phyloP scores from a whole-genome alignment of 768 basidiomycete genomes.

The Boletus barrowsii region DNA sequence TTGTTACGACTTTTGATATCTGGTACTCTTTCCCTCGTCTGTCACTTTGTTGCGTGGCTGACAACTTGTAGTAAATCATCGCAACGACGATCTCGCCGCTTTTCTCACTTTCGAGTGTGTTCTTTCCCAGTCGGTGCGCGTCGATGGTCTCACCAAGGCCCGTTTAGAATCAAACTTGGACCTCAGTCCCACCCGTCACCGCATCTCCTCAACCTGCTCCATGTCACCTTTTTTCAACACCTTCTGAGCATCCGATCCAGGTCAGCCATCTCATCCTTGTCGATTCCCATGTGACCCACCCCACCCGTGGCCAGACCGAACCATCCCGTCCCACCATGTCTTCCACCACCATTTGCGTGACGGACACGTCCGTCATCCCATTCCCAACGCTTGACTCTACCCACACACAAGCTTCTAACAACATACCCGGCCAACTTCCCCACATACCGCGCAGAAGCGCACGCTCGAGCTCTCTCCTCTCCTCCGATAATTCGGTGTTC shows the following conservation, averaged over 20 bases:
- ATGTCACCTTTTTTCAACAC: conserved; percentile 16
- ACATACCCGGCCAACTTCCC: conserved; percentile 60
- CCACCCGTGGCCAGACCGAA: conserved; percentile 1
- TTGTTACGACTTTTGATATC: conserved; percentile 16
- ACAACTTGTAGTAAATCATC: conserved; percentile 20
- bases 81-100: conserved; percentile 5
- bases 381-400: conserved; percentile 23
- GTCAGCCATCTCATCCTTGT: not conserved
- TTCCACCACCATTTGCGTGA: conserved; percentile 23
- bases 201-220: conserved; percentile 5
- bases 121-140: conserved; percentile 1
- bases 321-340: conserved; percentile 12
- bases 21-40: not conserved
- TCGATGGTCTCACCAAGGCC: conserved; percentile 8
- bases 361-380: conserved; percentile 26
- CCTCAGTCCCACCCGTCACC: conserved; percentile 3
- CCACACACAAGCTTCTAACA: conserved; percentile 43
- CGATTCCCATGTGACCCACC: not conserved
- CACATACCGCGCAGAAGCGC: conserved; percentile 53
- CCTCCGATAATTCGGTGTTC: conserved; percentile 13
- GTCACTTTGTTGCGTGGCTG: not conserved
- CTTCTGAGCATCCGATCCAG: conserved; percentile 13
- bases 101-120: conserved; percentile 8
- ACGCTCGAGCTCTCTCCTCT: conserved; percentile 4
- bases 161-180: conserved; percentile 15